phyloP scores from a whole-genome alignment of 176 grass and related monocot species.

The Dactylis glomerata region DNA sequence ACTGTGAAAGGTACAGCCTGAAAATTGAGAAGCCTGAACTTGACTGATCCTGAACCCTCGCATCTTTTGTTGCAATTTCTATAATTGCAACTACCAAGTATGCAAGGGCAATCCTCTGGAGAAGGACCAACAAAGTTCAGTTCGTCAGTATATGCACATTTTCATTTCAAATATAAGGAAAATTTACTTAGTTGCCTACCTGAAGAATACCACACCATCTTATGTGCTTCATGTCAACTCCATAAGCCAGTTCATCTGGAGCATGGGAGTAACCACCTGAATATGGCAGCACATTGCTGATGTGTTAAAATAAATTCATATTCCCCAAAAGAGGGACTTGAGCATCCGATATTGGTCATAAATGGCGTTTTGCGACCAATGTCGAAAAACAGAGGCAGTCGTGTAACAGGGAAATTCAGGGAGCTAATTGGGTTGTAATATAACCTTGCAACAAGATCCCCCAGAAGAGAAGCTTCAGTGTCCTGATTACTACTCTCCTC shows the following conservation, averaged over 20 bases:
- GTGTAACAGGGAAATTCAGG: not conserved
- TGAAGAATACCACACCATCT: conserved; percentile 95
- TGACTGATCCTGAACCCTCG: conserved; percentile 55
- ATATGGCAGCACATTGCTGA: not conserved
- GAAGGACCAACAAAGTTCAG: not conserved
- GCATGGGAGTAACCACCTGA: conserved; percentile 93
- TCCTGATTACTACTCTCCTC: conserved; percentile 62
- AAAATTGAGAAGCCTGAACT: conserved; percentile 52
- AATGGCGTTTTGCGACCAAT: not conserved
- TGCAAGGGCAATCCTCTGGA: conserved; percentile 86
- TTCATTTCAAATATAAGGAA: not conserved
- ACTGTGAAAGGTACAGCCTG: conserved; percentile 64
- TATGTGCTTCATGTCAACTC: conserved; percentile 80
- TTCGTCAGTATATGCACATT: not conserved
- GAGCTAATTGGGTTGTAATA: not conserved
- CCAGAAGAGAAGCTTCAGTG: conserved; percentile 86
- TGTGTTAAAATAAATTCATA: not conserved
- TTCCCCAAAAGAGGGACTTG: not conserved
- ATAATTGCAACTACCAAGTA: conserved; percentile 77
- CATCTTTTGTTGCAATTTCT: conserved; percentile 72
- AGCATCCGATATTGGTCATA: not conserved
- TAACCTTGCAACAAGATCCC: conserved; percentile 89
- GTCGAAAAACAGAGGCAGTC: not conserved
- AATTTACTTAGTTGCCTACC: not conserved
- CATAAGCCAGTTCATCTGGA: conserved; percentile 64